Evolutionary conservation across 257 asterid genomes (phyloP).

Genomic region (Cordia subcordata): DNA sequence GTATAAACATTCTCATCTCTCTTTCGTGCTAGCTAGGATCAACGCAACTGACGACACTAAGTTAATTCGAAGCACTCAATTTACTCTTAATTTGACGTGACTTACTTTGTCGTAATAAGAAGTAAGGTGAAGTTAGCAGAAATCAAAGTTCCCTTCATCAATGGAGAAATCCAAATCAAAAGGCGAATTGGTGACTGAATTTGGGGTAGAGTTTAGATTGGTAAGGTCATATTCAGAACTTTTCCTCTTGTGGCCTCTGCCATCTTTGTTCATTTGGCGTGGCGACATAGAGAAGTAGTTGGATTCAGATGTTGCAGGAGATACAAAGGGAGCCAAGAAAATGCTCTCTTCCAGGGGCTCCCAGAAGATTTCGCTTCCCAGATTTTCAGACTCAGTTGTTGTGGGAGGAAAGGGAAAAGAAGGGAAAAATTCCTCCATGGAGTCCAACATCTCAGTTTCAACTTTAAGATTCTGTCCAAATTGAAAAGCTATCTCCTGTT

Average conservation of each 20-base stretch:
- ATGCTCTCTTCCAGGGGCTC: background rate
- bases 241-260: constrained; percentile 6
- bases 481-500: background rate
- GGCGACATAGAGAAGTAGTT: constrained; percentile 11
- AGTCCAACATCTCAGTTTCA: background rate
- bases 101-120: background rate
- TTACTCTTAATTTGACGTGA: background rate
- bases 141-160: constrained; percentile 34
- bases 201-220: constrained; percentile 42
- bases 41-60: too few relatives aligned
- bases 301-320: background rate
- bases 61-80: background rate
- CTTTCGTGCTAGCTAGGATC: background rate
- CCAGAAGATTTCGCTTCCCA: constrained; percentile 21
- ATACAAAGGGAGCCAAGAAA: background rate
- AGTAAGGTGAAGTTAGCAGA: constrained; percentile 7
- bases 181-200: constrained; percentile 22
- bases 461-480: background rate
- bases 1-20: constrained; percentile 1
- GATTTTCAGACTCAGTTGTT: constrained; percentile 4
- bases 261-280: constrained; percentile 28
- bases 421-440: background rate
- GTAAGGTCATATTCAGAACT: constrained; percentile 25
- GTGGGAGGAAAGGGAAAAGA: constrained; percentile 1
- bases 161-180: constrained; percentile 36